Base-by-base conservation (phyloP, 1,284 basidiomycete species). In the Pseudozyma hubeiensis region DNA sequence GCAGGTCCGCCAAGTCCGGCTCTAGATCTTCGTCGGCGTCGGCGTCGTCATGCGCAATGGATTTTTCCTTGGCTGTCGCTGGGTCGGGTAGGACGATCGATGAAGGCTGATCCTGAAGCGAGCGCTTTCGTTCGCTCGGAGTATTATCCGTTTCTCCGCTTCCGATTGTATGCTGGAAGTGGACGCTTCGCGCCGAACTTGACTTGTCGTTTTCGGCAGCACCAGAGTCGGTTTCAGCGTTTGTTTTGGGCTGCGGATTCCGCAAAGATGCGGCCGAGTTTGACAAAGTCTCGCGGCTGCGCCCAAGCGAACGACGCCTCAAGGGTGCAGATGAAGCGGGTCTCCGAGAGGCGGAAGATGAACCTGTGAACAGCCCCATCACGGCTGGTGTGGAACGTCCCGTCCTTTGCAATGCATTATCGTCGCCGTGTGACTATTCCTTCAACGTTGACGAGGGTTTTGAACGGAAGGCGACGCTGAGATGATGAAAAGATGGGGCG, bases 251-350 rank as follows among this genome's bases (percentile, higher is more conserved):
- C 7, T 41, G 45, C 8, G 46, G 17, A 7, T 43, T 14, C 6
- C 40, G 43, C 11, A 3, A 30, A 11, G 41, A 34, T 31, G 19
- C 13, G n/a, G 13, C 14, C 17, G 7, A 17, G 30, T 29, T 47
- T 7, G 53, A 35, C 29, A 54, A 19, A 24, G 35, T 55, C 10
- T 47, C 41, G 11, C 37, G 35, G 35, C 40, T 48, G 41, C 54
- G 48, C 19, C 65, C 65, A 16, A 68, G 60, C n/a, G 65, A 68
- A 7, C 65, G 51, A 8, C 65, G 55, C 50, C 63, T 68, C n/a
- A 68, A 48, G 8, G 53, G 58, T 31, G 34, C 43, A 37, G 56
- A 54, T 52, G 44, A 50, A 29, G 11, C 30, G 31, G 52, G 51
- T 48, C 60, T 50, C 24, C 30, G 52, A 13, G 65, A 34, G 17